Evolutionary conservation across 2,329 filamentous ascomycete genomes (phyloP), one percentile per base, ranked within the genome.

Genomic region (Colletotrichum sp.): DNA sequence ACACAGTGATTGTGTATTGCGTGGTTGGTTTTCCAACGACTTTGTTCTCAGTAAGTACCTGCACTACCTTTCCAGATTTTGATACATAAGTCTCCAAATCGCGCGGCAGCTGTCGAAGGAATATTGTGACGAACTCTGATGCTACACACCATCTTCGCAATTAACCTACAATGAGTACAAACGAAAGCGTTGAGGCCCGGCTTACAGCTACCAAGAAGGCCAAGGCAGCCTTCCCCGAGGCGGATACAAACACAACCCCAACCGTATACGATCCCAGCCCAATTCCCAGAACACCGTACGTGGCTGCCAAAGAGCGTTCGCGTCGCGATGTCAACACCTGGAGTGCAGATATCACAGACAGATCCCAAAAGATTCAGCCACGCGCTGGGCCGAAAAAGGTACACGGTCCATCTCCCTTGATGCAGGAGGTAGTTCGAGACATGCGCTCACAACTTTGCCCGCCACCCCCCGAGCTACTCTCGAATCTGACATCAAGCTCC

Each of bases 201-300:
- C 43, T 12, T 2, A 52, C 1, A 0, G 43, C 43, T 3, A 52
- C n/a, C n/a, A 0, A 21, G 1, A n/a, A 52, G 43, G 43, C 43
- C 43, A 52, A 13, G 43, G 6, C 5, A 6, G 43, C 18, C 0
- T 52, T 52, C n/a, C n/a, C 43, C 0, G 43, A 52, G 43, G 43
- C 43, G 18, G 3, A 52, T 2, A 52, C 43, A 21, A 52, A 21
- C 43, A 52, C 0, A 52, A 52, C 43, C 0, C 43, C 43, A 21
- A 52, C n/a, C n/a, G 43, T 52, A 8, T 52, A 52, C n/a, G 43
- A 52, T 3, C 43, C 43, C 43, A 52, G 43, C n/a, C 43, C 43
- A 0, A 52, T 21, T 8, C n/a, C 43, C n/a, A 21, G 43, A 13
- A 5, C 6, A 9, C 43, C 43, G 10, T n/a, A n/a, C n/a, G n/a